phyloP scores from a whole-genome alignment of 129 eudicot species.

The Flaveria trinervia region DNA sequence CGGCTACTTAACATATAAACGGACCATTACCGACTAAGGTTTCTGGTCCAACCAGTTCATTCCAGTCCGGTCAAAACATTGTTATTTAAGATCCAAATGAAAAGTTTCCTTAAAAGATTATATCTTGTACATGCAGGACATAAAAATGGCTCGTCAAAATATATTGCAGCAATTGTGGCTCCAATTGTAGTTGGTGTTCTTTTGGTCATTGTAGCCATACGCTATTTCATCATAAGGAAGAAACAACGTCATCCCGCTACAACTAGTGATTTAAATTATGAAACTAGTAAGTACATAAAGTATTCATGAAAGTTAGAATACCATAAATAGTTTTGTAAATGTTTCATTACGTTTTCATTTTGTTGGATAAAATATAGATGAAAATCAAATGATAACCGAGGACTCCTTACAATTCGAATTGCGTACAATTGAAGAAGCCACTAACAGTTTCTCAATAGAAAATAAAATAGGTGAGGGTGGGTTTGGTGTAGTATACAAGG shows the following conservation, averaged over 20 bases:
- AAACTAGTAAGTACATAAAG: conserved; percentile 20
- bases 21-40: too few species aligned
- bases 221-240: background rate
- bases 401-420: conserved; percentile 35
- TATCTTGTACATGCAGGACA: conserved; percentile 16
- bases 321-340: background rate
- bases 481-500: conserved; percentile 41
- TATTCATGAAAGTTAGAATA: too few species aligned
- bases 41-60: too few species aligned
- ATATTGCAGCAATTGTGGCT: conserved; percentile 20
- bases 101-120: background rate
- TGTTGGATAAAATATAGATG: conserved; percentile 3
- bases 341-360: background rate
- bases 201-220: background rate
- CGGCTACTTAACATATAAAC: too few species aligned
- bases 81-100: too few species aligned
- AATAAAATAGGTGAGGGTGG: conserved; percentile 54
- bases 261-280: background rate
- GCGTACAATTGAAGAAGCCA: conserved; percentile 30
- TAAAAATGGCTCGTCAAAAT: background rate
- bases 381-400: conserved; percentile 19
- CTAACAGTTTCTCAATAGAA: conserved; percentile 32
- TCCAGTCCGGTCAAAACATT: too few species aligned
- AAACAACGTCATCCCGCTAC: background rate
- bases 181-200: background rate